These are phyloP conservation scores for Diaporthe sp. DNA, from an alignment of 2,329 filamentous ascomycete species.

Conservation along the genomic window DNA sequence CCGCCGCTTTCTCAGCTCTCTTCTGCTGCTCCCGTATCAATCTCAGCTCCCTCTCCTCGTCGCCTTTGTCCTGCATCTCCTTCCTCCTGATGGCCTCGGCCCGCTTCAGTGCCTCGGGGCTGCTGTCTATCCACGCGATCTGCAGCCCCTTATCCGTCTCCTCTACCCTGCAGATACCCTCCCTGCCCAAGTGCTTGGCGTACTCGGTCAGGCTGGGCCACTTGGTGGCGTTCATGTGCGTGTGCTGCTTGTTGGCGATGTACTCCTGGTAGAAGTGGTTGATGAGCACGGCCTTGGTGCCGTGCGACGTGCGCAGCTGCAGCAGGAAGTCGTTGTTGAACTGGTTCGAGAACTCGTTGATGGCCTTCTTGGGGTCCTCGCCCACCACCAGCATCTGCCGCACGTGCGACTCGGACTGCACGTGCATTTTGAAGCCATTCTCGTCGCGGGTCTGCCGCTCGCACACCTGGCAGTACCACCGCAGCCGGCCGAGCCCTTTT, in stretches of 20 bases:
- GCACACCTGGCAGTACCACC: slow-evolving; percentile 94
- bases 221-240: slow-evolving; percentile 94
- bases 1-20: slow-evolving; percentile 75
- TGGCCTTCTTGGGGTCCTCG: slow-evolving; percentile 86
- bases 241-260: slow-evolving; percentile 87
- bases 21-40: slow-evolving; percentile 88
- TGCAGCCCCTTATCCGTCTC: slow-evolving; percentile 89
- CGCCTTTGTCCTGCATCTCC: slow-evolving; percentile 89
- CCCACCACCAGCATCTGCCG: slow-evolving; percentile 91
- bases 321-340: slow-evolving; percentile 85
- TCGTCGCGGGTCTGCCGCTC: slow-evolving; percentile 83
- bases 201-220: slow-evolving; percentile 93
- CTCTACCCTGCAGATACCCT: slow-evolving; percentile 91
- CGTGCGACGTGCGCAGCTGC: slow-evolving; percentile 85
- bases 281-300: slow-evolving; percentile 88
- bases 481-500: slow-evolving; percentile 81
- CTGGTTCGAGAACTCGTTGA: slow-evolving; percentile 84
- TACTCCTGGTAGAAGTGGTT: slow-evolving; percentile 98
- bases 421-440: slow-evolving; percentile 94
- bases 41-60: slow-evolving; percentile 89
- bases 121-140: slow-evolving; percentile 92
- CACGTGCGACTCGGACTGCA: slow-evolving; percentile 86
- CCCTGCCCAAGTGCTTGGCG: slow-evolving; percentile 85
- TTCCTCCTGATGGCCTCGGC: slow-evolving; percentile 86
- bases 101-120: slow-evolving; percentile 84